phyloP scores from a whole-genome alignment of 164 flowering plant genomes.

The Chimonanthus salicifolius region DNA sequence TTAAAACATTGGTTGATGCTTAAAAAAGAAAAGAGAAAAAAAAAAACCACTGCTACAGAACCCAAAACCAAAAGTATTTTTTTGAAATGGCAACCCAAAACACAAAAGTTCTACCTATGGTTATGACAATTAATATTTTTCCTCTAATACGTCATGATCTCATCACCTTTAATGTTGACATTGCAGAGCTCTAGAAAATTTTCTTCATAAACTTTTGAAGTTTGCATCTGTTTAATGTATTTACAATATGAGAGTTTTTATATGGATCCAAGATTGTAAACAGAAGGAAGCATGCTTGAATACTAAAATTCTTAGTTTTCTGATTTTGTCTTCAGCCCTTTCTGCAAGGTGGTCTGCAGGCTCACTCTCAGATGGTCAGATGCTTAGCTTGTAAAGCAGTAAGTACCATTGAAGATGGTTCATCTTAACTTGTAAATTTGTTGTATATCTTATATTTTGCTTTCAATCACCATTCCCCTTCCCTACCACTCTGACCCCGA shows the following conservation, averaged over 20 bases:
- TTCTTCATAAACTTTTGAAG: neutral
- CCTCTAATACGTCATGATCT: neutral
- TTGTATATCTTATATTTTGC: neutral
- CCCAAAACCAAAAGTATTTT: too few species aligned
- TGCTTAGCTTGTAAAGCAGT: conserved; percentile 76
- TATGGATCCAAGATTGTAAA: neutral
- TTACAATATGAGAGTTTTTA: too few species aligned
- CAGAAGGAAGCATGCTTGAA: neutral
- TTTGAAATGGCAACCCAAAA: too few species aligned
- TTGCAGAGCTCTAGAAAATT: neutral
- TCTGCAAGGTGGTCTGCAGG: conserved; percentile 62
- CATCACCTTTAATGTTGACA: neutral
- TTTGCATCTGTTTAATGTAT: neutral
- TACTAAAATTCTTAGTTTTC: neutral
- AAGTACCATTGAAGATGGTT: conserved; percentile 19
- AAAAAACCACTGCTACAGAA: too few species aligned
- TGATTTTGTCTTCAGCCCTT: conserved; percentile 47
- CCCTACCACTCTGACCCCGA: too few species aligned
- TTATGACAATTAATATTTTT: too few species aligned
- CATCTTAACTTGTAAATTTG: neutral
- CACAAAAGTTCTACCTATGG: too few species aligned
- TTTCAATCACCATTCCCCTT: too few species aligned
- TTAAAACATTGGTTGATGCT: too few species aligned
- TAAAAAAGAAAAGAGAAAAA: too few species aligned
- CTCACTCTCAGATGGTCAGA: conserved; percentile 65